Evolutionary conservation across 495 filamentous ascomycete genomes (phyloP).

Genomic region (Tricharina praecox): DNA sequence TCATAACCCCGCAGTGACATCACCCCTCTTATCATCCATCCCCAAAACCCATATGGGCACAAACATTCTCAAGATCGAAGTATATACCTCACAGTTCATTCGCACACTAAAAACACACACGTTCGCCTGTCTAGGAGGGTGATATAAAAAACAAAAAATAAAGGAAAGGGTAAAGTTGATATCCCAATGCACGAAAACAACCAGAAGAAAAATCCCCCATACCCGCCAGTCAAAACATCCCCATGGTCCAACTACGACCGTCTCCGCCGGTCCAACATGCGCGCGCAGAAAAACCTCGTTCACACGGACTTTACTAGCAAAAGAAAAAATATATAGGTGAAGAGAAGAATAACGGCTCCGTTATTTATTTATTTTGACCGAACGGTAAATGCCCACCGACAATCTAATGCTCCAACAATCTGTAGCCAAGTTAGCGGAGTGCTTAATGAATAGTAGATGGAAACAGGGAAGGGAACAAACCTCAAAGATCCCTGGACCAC

Average conservation of each 20-base stretch:
- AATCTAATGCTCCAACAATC: constrained; percentile 21
- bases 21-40: not conserved
- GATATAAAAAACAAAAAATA: not conserved
- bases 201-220: not conserved
- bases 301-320: not conserved
- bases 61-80: too few relatives aligned
- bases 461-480: constrained; percentile 3
- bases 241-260: too few relatives aligned
- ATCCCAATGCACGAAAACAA: not conserved
- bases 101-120: not conserved
- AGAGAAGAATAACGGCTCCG: not conserved
- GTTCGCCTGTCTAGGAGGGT: not conserved
- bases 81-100: not conserved
- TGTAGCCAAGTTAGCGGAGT: constrained; percentile 10
- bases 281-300: too few relatives aligned
- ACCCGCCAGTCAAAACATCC: not conserved
- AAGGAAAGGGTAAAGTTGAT: not conserved
- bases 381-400: not conserved
- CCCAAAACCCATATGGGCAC: too few relatives aligned
- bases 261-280: too few relatives aligned
- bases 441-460: not conserved
- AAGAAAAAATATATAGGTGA: not conserved
- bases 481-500: constrained; percentile 97
- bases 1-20: not conserved
- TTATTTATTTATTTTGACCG: too few relatives aligned